These are phyloP conservation scores for Phytophthora pseudosyringae DNA, from an alignment of 352 stramenopile species.

Conservation along the genomic window DNA sequence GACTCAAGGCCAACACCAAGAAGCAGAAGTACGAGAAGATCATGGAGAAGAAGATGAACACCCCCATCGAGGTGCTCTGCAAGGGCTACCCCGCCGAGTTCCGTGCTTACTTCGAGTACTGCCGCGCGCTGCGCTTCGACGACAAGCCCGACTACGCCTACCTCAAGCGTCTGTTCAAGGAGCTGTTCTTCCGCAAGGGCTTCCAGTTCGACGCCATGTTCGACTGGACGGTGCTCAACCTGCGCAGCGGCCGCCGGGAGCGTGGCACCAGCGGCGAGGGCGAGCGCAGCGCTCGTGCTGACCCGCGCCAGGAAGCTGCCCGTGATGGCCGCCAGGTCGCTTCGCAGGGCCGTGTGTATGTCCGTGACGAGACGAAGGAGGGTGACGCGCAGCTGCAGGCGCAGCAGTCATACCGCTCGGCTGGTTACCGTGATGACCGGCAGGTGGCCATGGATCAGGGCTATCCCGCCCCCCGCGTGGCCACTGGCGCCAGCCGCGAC, in stretches of 20 bases:
- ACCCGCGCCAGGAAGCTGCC: conserved; percentile 57
- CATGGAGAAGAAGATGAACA: conserved; percentile 99
- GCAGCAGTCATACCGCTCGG: conserved; percentile 64
- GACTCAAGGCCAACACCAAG: conserved; percentile 96
- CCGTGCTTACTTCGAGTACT: conserved; percentile 97
- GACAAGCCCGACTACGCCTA: conserved; percentile 91
- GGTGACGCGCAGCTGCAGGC: conserved; percentile 49
- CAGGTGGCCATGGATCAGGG: conserved; percentile 57
- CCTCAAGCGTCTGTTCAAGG: conserved; percentile 97
- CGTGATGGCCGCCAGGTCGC: conserved; percentile 56
- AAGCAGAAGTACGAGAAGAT: conserved; percentile 98
- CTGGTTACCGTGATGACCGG: conserved; percentile 56
- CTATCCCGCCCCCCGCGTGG: conserved; percentile 67
- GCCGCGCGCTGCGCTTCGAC: conserved; percentile 84
- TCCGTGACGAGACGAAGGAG: conserved; percentile 76
- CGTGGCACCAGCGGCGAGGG: conserved; percentile 66
- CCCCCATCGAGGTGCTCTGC: conserved; percentile 92
- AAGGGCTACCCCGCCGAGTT: conserved; percentile 97
- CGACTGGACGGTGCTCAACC: conserved; percentile 97
- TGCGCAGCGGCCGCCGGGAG: conserved; percentile 72
- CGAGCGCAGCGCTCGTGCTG: conserved; percentile 67
- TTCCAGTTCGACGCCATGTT: conserved; percentile 99
- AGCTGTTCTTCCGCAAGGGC: conserved; percentile 98
- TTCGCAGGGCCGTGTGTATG: conserved; percentile 69
- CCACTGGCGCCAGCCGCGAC: conserved; percentile 67